Evolutionary conservation across 768 basidiomycete genomes (phyloP), one percentile per base, ranked within the genome.

Genomic region (Lactarius pseudohatsudake): DNA sequence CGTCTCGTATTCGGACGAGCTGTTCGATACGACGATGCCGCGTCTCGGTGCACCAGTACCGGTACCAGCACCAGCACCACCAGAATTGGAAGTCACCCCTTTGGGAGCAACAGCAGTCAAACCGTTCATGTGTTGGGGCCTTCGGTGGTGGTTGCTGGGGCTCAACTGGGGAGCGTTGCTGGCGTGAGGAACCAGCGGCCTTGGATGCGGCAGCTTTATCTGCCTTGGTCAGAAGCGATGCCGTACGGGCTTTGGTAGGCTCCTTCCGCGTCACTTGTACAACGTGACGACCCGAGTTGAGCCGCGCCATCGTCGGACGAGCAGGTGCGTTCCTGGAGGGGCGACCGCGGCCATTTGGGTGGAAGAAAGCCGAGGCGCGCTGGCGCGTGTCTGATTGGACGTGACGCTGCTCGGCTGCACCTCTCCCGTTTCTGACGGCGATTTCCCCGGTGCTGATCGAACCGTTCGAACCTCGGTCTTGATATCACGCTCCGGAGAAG

Each of bases 1-100:
- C 3, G 85, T 82, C 69, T 82, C 81, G 62, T 75, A 84, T 32
- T 85, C 83, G 56, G 82, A 82, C 2, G 82, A 82, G 6, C 74
- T 77, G 47, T 72, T 83, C 0, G 79, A 77, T 18, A 87, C 73
- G 56, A 86, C 81, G 50, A 87, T 74, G 40, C 74, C 74, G 11
- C 75, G 72, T 26, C 65, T 68, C 18, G 69, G 68, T 22, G 58
- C 62, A 32, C 32, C 43, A 47, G 38, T 15, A 59, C 55, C 18
- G 10, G 55, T 20, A 56, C 16, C 55, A 10, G 47, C 13, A 22
- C 54, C 43, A 57, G 38, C 7, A 53, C 55, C 55, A 32, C 26
- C 50, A 22, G 22, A 11, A 26, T 22, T 50, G 9, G 47, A 50
- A 50, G 50, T 7, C 26, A 16, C 38, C 59, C 13, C 40, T 70